A percentile compares a stretch with the other conserved stretches of the same genome.
Conservation (phyloP, 768 basidiomycete genomes). For the Trichaptum fuscoviolaceum region DNA sequence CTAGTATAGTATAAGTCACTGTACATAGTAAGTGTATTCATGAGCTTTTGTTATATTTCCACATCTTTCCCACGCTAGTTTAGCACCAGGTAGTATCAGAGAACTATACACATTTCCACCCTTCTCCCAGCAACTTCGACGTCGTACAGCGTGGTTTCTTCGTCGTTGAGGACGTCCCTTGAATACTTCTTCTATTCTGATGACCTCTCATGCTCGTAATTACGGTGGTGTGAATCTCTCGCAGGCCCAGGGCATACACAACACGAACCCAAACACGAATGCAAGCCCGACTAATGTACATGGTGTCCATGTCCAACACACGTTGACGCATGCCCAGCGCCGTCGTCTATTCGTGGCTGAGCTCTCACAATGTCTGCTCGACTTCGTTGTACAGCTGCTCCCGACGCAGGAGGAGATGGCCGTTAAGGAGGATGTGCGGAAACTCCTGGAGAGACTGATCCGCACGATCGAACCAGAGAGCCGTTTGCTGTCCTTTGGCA, state of each 20-base stretch:
- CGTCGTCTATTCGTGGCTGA: conserved; percentile 57
- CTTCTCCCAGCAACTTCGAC: conserved; percentile 1
- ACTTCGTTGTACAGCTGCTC: conserved; percentile 89
- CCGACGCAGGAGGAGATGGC: conserved; percentile 87
- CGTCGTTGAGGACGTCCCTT: not conserved
- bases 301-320: conserved; percentile 15
- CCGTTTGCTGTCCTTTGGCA: conserved; percentile 89
- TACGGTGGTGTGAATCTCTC: not conserved
- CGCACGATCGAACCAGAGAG: conserved; percentile 91
- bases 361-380: conserved; percentile 86
- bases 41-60: not conserved
- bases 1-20: too few relatives aligned
- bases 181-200: not conserved
- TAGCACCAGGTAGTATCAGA: not conserved
- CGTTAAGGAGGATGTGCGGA: conserved; percentile 94
- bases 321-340: conserved; percentile 35
- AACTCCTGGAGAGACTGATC: conserved; percentile 91
- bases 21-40: not conserved
- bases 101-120: not conserved
- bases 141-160: not conserved
- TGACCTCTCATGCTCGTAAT: conserved; percentile 3
- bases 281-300: not conserved
- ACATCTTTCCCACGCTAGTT: not conserved
- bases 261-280: not conserved
- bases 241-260: not conserved